Base-by-base conservation (phyloP, 1,139 yeast genomes). In the Candida frijolesensis region DNA sequence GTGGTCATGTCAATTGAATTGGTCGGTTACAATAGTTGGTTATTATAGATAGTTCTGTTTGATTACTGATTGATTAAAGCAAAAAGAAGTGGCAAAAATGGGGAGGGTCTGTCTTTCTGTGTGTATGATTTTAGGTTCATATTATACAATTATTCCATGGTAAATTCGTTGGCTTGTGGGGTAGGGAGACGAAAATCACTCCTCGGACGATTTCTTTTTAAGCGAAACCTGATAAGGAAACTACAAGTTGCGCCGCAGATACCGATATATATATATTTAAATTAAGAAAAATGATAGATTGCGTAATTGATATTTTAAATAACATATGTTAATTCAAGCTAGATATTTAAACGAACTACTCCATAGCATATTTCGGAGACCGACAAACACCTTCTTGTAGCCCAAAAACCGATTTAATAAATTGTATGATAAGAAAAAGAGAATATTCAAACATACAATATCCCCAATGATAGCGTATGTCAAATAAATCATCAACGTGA, bases 391-490 rank as follows among this genome's bases (percentile, higher is more conserved):
- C 30, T 52, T 51, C 19, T 51, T 46, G 34, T 55, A 55, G 8
- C 51, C 54, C 6, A 42, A 33, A 11, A 50, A 38, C 19, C 52
- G 39, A 30, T 48, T 53, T 10, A 47, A 34, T 12, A 55, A 32
- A 47, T 55, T 58, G 42, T 51, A 57, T 19, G 41, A 43, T 32
- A 45, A 52, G 35, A 54, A 58, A 45, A 53, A 43, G 45, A 52
- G 51, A 29, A 68, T 62, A 50, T 72, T 69, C 51, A 70, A 51
- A 37, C 70, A 64, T 10, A 72, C 50, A 29, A 71, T 47, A 55
- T 70, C 67, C 2, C 74, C 76, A 4, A 67, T 51, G 12, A 68
- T 44, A 0, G 70, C 71, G 54, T 70, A 72, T 4, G 55, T 11
- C 34, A 67, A 49, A 59, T 65, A 72, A 7, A 67, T 46, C 18